Percentiles rank a stretch among this genome's conserved stretches.
These are phyloP conservation scores for Cystobasidium onofrii DNA, from an alignment of 768 basidiomycete genomes.

Conservation along the genomic window DNA sequence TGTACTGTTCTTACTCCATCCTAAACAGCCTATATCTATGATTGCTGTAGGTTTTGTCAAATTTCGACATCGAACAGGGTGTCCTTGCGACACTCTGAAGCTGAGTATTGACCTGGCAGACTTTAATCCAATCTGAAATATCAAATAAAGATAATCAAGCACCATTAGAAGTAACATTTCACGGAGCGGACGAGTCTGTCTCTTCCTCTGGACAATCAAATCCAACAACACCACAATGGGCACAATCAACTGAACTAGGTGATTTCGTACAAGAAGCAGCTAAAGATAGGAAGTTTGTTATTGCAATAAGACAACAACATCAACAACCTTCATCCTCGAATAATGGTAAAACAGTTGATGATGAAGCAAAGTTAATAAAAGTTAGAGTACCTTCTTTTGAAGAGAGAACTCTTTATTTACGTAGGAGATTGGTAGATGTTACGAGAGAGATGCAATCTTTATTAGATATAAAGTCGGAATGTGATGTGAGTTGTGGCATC, in stretches of 20 bases:
- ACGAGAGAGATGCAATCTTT: constrained; percentile 24
- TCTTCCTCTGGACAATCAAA: background rate
- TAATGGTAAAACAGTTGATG: background rate
- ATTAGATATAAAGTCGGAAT: constrained; percentile 23
- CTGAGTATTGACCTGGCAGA: background rate
- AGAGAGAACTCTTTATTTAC: background rate
- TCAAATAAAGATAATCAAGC: constrained; percentile 9
- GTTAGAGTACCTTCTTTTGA: constrained; percentile 25
- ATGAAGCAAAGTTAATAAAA: background rate
- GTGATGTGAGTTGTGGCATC: background rate
- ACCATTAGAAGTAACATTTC: constrained; percentile 23
- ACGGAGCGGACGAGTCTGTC: constrained; percentile 4
- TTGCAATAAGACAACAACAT: constrained; percentile 4
- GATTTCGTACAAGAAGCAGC: constrained; percentile 32
- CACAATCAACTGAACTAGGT: constrained; percentile 24
- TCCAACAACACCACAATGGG: background rate
- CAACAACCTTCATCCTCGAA: background rate
- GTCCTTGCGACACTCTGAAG: background rate
- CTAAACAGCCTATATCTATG: constrained; percentile 23
- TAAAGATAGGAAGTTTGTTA: constrained; percentile 14
- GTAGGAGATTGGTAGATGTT: background rate
- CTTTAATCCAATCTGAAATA: constrained; percentile 12
- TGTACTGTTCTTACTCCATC: constrained; percentile 24
- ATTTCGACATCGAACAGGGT: too few relatives aligned
- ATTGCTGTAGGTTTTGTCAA: constrained; percentile 10